phyloP scores from a whole-genome alignment of 2,329 filamentous ascomycete genomes.

The Dactylellina drechsleri region DNA sequence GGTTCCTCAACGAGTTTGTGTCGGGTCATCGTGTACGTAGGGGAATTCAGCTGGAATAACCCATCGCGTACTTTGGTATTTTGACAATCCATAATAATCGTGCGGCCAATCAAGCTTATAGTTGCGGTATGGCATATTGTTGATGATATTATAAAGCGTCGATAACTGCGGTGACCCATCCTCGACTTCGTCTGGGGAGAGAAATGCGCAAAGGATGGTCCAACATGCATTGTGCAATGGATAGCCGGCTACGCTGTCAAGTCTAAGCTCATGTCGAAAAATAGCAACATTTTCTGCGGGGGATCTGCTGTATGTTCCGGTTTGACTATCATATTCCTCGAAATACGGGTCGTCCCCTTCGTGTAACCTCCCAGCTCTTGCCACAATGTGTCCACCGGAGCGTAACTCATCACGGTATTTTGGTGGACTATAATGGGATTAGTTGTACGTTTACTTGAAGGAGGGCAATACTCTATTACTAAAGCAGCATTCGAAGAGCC shows the following conservation, averaged over 20 bases:
- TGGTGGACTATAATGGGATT: too few relatives aligned
- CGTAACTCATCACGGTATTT: too few relatives aligned
- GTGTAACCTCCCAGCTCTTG: not conserved
- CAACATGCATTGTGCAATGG: constrained; percentile 4
- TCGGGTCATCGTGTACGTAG: not conserved
- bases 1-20: not conserved
- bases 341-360: not conserved
- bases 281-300: not conserved
- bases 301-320: not conserved
- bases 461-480: not conserved
- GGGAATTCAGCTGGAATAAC: constrained; percentile 3
- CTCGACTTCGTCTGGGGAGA: not conserved
- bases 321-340: constrained; percentile 4
- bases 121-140: constrained; percentile 11
- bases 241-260: constrained; percentile 2
- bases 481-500: constrained; percentile 4
- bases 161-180: constrained; percentile 2
- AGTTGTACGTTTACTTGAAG: not conserved
- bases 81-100: constrained; percentile 1
- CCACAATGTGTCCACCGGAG: not conserved
- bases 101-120: not conserved
- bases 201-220: constrained; percentile 1
- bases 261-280: constrained; percentile 1
- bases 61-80: not conserved
- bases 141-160: not conserved